These are phyloP conservation scores for Talaromyces sp. DNA, from an alignment of 2,329 filamentous ascomycete genomes.

Conservation along the genomic window DNA sequence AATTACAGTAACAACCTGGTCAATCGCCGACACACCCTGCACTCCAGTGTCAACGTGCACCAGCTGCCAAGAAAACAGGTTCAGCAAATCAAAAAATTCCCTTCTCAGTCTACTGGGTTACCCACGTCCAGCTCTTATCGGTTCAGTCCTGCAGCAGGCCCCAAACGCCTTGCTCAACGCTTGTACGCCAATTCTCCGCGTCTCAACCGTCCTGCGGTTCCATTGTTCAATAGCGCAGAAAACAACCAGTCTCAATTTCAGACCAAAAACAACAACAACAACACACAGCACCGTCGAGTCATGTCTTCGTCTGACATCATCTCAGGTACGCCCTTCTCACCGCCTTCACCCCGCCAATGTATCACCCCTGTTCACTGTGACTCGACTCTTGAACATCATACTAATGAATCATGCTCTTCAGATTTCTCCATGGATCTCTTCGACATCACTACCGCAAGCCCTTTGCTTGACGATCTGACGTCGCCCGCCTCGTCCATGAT, in stretches of 20 bases:
- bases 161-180: constrained; percentile 23
- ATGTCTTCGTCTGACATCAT: constrained; percentile 36
- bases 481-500: constrained; percentile 19
- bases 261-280: constrained; percentile 4
- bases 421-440: constrained; percentile 11
- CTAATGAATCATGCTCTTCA: not conserved
- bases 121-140: constrained; percentile 33
- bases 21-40: constrained; percentile 28
- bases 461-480: constrained; percentile 8
- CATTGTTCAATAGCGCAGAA: constrained; percentile 30
- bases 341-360: constrained; percentile 34
- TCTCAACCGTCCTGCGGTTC: constrained; percentile 33
- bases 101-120: constrained; percentile 33
- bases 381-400: not conserved
- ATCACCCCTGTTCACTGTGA: constrained; percentile 21
- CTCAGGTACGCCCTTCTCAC: constrained; percentile 29
- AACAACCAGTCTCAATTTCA: constrained; percentile 12
- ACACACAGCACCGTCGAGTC: constrained; percentile 26
- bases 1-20: constrained; percentile 27
- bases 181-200: constrained; percentile 31
- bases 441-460: constrained; percentile 8
- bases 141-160: constrained; percentile 26
- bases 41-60: constrained; percentile 30
- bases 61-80: constrained; percentile 29
- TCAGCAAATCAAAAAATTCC: constrained; percentile 35